Evolutionary conservation across 2,329 filamentous ascomycete genomes (phyloP), one percentile per base, ranked within the genome.

Genomic region (Westerdykella ornata): DNA sequence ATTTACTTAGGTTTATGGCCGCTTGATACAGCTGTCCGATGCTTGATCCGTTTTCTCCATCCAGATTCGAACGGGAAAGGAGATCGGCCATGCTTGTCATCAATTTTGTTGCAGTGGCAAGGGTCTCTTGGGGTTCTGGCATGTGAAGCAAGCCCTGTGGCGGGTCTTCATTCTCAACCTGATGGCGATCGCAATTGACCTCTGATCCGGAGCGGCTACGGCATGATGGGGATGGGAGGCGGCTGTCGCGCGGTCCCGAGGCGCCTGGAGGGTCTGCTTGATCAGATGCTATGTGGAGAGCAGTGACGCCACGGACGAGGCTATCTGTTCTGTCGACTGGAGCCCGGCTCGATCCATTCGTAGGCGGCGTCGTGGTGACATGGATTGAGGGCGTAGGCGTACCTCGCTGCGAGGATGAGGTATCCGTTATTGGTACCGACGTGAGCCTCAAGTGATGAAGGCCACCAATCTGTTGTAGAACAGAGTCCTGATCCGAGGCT

Each of bases 1-100:
- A 74, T 0, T 28, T 19, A 1, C 63, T 59, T 16, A 76, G 44
- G 0, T 51, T 42, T 1, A 42, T 18, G 2, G 67, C 68, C 26
- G 65, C 49, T 5, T 47, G 31, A 39, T 66, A 48, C 1, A 74
- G 62, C 11, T 47, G 45, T 9, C 49, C 22, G 37, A 75, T 68
- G 0, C 58, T 66, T 0, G 71, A 72, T 14, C 67, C 66, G 0
- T 59, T 53, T 3, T 69, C 66, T 8, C 44, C 43, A 37, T 68
- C 62, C 3, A 72, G 18, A 1, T 49, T 44, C 0, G 64, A 63
- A 31, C 59, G 67, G 4, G 52, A 57, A 5, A 75, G 48, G 2
- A 65, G 63, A 5, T 42, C 35, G 0, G 45, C 45, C 28, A 74
- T 41, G 1, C 46, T 46, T 1, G 39, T 40, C 48, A 68, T 65